Evolutionary conservation across 192 early-diverging fungal species (phyloP), one percentile per base, ranked within the genome.

Genomic region (Linderina pennispora): DNA sequence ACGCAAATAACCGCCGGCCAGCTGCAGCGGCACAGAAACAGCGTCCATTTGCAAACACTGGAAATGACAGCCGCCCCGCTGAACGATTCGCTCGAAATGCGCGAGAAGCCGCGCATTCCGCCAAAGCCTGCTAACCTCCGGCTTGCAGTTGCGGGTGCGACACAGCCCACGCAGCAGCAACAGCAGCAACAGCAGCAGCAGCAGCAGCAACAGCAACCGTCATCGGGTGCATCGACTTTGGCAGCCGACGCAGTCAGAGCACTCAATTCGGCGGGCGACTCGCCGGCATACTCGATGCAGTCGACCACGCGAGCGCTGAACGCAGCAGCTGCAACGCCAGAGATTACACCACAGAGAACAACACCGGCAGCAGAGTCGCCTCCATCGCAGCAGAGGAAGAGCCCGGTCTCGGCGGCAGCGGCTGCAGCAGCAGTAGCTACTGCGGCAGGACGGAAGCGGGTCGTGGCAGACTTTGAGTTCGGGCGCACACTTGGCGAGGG

Each of bases 401-500:
- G n/a, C n/a, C 35, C 32, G 3, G 1, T 1, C 26, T 3, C 3
- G 14, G 26, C 45, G 47, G 45, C 62, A 39, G 25, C 40, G 49
- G 41, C 48, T 19, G 40, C 50, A 53, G n/a, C n/a, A n/a, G n/a
- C n/a, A n/a, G n/a, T n/a, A n/a, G n/a, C n/a, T n/a, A n/a, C n/a
- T n/a, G 22, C 49, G 15, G 34, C 50, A 14, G 36, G 54, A 7
- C 81, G 81, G 36, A 88, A 87, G 45, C 83, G 92, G 7, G 76
- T 59, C 3, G 84, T 88, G 1, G 72, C 55, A 8, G 95, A 98
- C 53, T 98, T 95, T 72, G 76, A 79, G 17, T 91, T 94, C 57
- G 89, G 87, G 8, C 61, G 77, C 40, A 77, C 82, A 0, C 65
- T 99, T 15, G 96, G 96, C 43, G 93, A 97, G 74, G 96, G 96